Percentiles rank a stretch among this genome's conserved stretches.
Evolutionary conservation across 495 filamentous ascomycete genomes (phyloP).

Genomic region (Lasiosphaeria hispida): DNA sequence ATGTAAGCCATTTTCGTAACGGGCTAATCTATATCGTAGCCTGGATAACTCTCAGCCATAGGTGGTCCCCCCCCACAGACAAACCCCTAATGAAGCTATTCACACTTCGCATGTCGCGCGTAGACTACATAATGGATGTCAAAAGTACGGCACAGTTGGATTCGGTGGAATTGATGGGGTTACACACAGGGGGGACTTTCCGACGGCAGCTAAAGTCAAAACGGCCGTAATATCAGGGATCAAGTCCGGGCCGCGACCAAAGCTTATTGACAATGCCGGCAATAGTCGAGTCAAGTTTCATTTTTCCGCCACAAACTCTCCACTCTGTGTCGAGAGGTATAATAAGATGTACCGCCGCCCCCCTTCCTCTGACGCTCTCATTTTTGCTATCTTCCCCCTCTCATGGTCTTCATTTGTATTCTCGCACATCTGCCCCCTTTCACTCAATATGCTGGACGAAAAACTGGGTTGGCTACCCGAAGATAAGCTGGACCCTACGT

Average conservation of each 20-base stretch:
- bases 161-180: too few relatives aligned
- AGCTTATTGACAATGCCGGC: conserved; percentile 10
- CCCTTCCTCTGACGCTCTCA: too few relatives aligned
- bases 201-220: too few relatives aligned
- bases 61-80: too few relatives aligned
- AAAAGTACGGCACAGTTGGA: too few relatives aligned
- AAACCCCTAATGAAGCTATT: too few relatives aligned
- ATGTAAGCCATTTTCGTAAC: too few relatives aligned
- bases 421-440: conserved; percentile 5
- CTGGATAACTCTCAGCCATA: too few relatives aligned
- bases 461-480: background rate
- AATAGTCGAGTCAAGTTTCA: conserved; percentile 2
- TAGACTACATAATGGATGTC: too few relatives aligned
- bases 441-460: conserved; percentile 7
- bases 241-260: conserved; percentile 8
- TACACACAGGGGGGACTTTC: too few relatives aligned
- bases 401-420: conserved; percentile 12
- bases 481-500: conserved; percentile 5
- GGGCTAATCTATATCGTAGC: too few relatives aligned
- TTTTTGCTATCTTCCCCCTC: background rate
- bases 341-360: background rate
- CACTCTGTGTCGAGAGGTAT: conserved; percentile 7
- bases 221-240: background rate
- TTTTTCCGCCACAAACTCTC: conserved; percentile 4
- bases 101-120: too few relatives aligned